Percentiles rank a stretch among this genome's conserved stretches.
These are phyloP conservation scores for Leccinum imitatum DNA, from an alignment of 768 basidiomycete species.

Conservation along the genomic window DNA sequence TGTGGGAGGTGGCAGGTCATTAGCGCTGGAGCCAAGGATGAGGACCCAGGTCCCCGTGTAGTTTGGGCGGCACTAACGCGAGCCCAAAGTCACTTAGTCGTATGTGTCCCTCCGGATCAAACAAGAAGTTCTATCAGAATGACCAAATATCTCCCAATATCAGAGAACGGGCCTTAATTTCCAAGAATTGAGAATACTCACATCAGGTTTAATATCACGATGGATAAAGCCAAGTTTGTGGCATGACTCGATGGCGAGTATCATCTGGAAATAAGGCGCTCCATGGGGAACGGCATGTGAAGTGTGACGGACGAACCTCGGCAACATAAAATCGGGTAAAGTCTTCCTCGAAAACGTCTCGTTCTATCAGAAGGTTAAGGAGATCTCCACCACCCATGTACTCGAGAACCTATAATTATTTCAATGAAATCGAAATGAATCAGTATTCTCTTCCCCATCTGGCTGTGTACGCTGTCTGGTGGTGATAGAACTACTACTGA, in stretches of 20 bases:
- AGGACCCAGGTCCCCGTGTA: constrained; percentile 23
- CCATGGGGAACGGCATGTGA: constrained; percentile 19
- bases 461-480: constrained; percentile 19
- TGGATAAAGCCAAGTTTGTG: constrained; percentile 97
- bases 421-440: constrained; percentile 60
- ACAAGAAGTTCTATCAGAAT: constrained; percentile 81
- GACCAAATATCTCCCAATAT: constrained; percentile 22
- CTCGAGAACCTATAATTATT: constrained; percentile 69
- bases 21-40: constrained; percentile 14
- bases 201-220: constrained; percentile 95
- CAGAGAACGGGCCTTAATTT: constrained; percentile 30
- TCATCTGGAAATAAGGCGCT: constrained; percentile 63
- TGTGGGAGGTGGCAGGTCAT: constrained; percentile 34
- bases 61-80: constrained; percentile 61
- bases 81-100: constrained; percentile 94
- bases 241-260: constrained; percentile 89
- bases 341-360: constrained; percentile 86
- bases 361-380: constrained; percentile 91
- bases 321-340: constrained; percentile 94
- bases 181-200: constrained; percentile 39
- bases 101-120: constrained; percentile 91
- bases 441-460: constrained; percentile 33
- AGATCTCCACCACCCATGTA: constrained; percentile 98
- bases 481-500: constrained; percentile 47
- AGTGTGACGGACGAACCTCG: constrained; percentile 55